A percentile compares a stretch with the other conserved stretches of the same genome.
Conservation (phyloP, 2,329 filamentous ascomycete species). For the Aspergillus persii region DNA sequence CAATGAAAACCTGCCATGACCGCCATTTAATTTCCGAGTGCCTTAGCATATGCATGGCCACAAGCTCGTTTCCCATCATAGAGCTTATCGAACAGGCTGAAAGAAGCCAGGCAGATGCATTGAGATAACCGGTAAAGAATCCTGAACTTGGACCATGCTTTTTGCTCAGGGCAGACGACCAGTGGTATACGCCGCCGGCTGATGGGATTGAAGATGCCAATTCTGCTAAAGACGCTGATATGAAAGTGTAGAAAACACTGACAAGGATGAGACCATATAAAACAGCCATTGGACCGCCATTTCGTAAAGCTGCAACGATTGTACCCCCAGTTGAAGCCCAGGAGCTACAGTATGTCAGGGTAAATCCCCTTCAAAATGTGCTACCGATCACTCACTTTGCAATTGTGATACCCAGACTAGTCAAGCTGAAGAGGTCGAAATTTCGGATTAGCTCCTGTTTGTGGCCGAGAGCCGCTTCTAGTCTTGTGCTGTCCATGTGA, state of each 20-base stretch:
- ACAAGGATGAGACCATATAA: constrained; percentile 55
- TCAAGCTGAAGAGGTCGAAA: constrained; percentile 55
- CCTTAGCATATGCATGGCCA: constrained; percentile 31
- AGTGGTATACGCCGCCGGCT: constrained; percentile 55
- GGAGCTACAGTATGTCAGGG: constrained; percentile 45
- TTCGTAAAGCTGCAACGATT: constrained; percentile 52
- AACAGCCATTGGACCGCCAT: constrained; percentile 60
- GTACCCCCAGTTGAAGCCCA: constrained; percentile 62
- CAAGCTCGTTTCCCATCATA: constrained; percentile 31
- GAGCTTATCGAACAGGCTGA: constrained; percentile 32
- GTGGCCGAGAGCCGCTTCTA: constrained; percentile 47
- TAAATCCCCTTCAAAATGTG: background rate
- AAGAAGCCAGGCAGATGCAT: constrained; percentile 33
- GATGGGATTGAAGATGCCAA: constrained; percentile 58
- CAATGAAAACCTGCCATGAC: constrained; percentile 32
- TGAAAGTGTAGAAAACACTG: constrained; percentile 51
- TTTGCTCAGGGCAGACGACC: constrained; percentile 53
- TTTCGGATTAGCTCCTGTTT: constrained; percentile 59
- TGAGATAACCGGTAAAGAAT: constrained; percentile 39
- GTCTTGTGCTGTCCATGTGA: constrained; percentile 22
- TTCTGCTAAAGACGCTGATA: constrained; percentile 56
- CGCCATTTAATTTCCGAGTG: constrained; percentile 24
- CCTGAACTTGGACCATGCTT: constrained; percentile 47
- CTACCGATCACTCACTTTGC: constrained; percentile 29
- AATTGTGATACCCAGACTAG: constrained; percentile 57